Base-by-base conservation (phyloP, 306 rosid genomes). In the Cyamopsis tetragonoloba region DNA sequence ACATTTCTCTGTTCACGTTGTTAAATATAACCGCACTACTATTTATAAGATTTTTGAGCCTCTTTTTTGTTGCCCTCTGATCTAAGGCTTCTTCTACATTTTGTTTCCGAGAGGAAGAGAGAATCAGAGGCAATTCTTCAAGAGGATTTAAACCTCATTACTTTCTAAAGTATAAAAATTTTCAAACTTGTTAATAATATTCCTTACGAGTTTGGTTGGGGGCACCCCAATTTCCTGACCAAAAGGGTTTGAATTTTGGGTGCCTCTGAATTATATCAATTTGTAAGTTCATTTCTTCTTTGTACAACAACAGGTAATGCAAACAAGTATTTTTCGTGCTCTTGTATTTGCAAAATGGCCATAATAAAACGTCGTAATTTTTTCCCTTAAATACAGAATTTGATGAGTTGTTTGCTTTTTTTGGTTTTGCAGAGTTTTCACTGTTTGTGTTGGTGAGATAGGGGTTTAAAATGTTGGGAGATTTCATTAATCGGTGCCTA, bases 381-480 rank as follows among this genome's bases (percentile, higher is more conserved):
- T 44, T 37, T 66, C n/a, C n/a, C n/a, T 30, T 58, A n/a, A 3
- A 2, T 34, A 35, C 23, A 14, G 0, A 58, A 35, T 63, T 41
- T 55, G 59, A 60, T 41, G 7, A 8, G 5, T 63, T 73, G 39
- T 2, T 55, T 68, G 51, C 6, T 7, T 77, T n/a, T 12, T 5
- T 78, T 18, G 38, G 18, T 70, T 79, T 80, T 63, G n/a, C 83
- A 83, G 79, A 71, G 59, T 66, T 58, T 27, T 47, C 47, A 22
- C 61, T 12, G 46, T 27, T 28, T 78, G 62, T 72, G 75, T 61
- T 59, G 39, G 42, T 35, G 48, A 7, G 22, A 46, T 17, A 60
- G 49, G 61, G 50, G 48, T 71, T 68, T 17, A 82, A 64, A 71
- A 93, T 93, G 97, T 68, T 93, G 77, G 99, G 97, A n/a, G 91